A percentile compares a stretch with the other conserved stretches of the same genome.
Evolutionary conservation across 169 alveolate species (phyloP).

Genomic region (Eimeria zaria): DNA sequence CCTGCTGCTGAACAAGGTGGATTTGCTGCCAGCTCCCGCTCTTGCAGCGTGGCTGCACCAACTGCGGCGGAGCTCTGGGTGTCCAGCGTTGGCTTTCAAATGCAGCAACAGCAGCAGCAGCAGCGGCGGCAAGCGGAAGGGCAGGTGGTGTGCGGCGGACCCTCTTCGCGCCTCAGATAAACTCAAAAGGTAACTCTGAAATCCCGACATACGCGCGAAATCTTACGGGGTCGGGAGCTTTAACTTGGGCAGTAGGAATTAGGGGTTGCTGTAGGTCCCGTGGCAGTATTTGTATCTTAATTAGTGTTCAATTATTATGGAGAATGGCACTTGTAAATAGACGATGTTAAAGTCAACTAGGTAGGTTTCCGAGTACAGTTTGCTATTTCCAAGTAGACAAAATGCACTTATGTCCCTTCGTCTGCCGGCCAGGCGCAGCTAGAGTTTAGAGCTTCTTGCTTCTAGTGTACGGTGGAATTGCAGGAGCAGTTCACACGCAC

Average conservation of each 20-base stretch:
- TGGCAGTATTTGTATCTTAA: background rate
- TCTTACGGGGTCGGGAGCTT: background rate
- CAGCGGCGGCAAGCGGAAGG: conserved; percentile 41
- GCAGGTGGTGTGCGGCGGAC: conserved; percentile 47
- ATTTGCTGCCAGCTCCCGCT: conserved; percentile 95
- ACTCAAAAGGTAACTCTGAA: conserved; percentile 21
- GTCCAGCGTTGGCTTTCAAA: conserved; percentile 86
- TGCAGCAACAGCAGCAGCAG: conserved; percentile 74
- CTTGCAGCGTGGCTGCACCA: conserved; percentile 87
- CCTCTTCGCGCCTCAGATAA: conserved; percentile 50
- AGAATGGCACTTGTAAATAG: background rate
- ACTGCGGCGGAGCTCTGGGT: conserved; percentile 80
- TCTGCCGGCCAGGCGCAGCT: background rate
- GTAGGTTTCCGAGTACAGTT: background rate
- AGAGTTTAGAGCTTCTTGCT: background rate
- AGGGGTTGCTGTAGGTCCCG: background rate
- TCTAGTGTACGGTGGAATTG: background rate
- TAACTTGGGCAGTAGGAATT: too few species aligned
- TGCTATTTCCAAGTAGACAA: too few species aligned
- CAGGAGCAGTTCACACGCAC: conserved; percentile 69
- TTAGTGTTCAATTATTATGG: too few species aligned
- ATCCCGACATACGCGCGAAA: background rate
- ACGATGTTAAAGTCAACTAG: background rate
- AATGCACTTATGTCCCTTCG: background rate
- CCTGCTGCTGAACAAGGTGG: conserved; percentile 96